A percentile compares a stretch with the other conserved stretches of the same genome.
phyloP scores from a whole-genome alignment of 768 basidiomycete genomes.

The Phylloporus rhodoxanthus region DNA sequence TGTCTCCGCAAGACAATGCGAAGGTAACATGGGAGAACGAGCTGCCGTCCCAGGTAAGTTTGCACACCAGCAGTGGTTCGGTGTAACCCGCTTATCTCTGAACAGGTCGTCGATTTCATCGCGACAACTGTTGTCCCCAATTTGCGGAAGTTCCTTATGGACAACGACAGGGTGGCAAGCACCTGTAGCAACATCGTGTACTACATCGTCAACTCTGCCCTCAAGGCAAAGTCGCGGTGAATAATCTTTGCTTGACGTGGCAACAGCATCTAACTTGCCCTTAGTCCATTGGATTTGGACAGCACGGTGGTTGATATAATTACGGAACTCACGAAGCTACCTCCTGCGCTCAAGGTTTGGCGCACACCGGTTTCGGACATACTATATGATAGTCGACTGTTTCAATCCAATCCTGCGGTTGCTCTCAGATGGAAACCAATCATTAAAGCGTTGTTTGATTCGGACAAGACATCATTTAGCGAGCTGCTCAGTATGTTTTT shows the following conservation, averaged over 20 bases:
- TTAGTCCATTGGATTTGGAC: constrained; percentile 76
- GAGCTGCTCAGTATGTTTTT: constrained; percentile 69
- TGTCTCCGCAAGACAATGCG: constrained; percentile 32
- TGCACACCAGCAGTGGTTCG: constrained; percentile 13
- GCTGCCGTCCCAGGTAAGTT: constrained; percentile 25
- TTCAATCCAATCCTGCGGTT: constrained; percentile 59
- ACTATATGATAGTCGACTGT: constrained; percentile 81
- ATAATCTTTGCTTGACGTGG: constrained; percentile 8
- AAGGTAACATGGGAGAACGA: constrained; percentile 27
- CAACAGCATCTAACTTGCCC: constrained; percentile 7
- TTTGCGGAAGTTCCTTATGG: constrained; percentile 71
- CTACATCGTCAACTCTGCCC: constrained; percentile 73
- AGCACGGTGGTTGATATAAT: constrained; percentile 59
- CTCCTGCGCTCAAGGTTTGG: constrained; percentile 81
- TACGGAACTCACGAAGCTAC: constrained; percentile 71
- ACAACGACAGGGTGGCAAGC: constrained; percentile 76
- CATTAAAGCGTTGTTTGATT: constrained; percentile 73
- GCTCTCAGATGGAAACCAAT: constrained; percentile 70
- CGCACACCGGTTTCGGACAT: constrained; percentile 71
- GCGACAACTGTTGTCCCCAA: constrained; percentile 65
- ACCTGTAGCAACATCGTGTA: constrained; percentile 80
- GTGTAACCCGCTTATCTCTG: constrained; percentile 4
- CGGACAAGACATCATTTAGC: constrained; percentile 78
- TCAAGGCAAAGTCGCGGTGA: constrained; percentile 74
- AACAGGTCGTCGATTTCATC: constrained; percentile 67